Evolutionary conservation across 2,329 filamentous ascomycete species (phyloP), one percentile per base, ranked within the genome.

Genomic region (Exutisphaerella laricina): DNA sequence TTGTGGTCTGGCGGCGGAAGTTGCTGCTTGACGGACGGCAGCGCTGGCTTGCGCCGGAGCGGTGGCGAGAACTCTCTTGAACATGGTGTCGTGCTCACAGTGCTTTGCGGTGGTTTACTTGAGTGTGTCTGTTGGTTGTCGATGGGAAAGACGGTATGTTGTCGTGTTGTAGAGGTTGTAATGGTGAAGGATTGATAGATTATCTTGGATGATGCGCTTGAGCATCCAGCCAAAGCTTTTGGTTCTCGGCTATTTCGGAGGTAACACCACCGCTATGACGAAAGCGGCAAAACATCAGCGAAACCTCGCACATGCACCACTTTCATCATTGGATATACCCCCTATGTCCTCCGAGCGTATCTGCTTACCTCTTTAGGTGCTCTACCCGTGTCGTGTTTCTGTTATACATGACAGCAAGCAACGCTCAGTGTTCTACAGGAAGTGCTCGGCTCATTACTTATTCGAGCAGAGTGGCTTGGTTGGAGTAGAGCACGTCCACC

Each of bases 401-500:
- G 20, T 34, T 23, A 34, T 42, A 36, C 39, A 42, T 26, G 31
- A 35, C 31, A 39, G 23, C 35, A 33, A 39, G 29, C 35, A 29
- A 23, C 17, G 39, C 21, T 29, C 14, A 12, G 13, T 40, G 10
- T 39, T 22, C 16, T 20, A 32, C 21, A 21, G 13, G 10, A 21
- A 35, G n/a, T 29, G 14, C 9, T 31, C 17, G 10, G 13, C 37
- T 9, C 25, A 22, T 20, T n/a, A 17, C 32, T 35, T 81, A 98
- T 77, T 98, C 92, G 57, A 98, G 74, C 75, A 94, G 74, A 47
- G 88, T 94, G 38, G 92, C 92, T 73, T 98, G 90, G 74, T 96
- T 97, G 51, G 88, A 89, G 75, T 97, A 98, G 61, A 98, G 73
- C 56, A 94, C 88, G 68, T 98, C 94, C 51, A 98, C 94, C 54